phyloP scores from a whole-genome alignment of 257 asterid species.

The Solanum bulbocastanum region DNA sequence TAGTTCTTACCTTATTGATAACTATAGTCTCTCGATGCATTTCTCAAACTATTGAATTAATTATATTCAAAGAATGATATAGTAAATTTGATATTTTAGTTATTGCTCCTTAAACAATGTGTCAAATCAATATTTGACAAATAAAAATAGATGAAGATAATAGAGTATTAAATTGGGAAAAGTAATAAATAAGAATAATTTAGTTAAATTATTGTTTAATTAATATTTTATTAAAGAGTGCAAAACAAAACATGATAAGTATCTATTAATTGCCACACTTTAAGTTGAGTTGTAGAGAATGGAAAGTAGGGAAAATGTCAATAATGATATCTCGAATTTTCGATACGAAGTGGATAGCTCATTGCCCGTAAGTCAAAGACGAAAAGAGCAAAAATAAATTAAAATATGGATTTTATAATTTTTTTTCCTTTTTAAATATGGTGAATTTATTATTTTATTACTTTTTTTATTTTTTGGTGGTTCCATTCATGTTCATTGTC shows the following conservation, averaged over 20 bases:
- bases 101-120: too few relatives aligned
- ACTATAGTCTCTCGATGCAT: background rate
- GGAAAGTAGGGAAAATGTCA: background rate
- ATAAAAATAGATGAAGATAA: too few relatives aligned
- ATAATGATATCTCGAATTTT: background rate
- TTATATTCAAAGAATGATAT: too few relatives aligned
- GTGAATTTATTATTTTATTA: background rate
- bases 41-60: too few relatives aligned
- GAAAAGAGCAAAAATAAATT: background rate
- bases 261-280: background rate
- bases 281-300: background rate
- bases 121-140: too few relatives aligned
- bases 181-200: too few relatives aligned
- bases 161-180: too few relatives aligned
- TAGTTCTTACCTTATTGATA: too few relatives aligned
- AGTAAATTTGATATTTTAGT: background rate
- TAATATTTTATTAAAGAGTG: background rate
- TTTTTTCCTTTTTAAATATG: background rate
- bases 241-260: background rate
- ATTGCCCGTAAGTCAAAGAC: background rate
- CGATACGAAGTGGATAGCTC: background rate
- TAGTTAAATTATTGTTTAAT: too few relatives aligned
- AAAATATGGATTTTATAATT: background rate
- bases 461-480: background rate
- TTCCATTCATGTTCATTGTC: background rate